Base-by-base conservation (phyloP, 805 yeast species). In the Ogataea sp. region DNA sequence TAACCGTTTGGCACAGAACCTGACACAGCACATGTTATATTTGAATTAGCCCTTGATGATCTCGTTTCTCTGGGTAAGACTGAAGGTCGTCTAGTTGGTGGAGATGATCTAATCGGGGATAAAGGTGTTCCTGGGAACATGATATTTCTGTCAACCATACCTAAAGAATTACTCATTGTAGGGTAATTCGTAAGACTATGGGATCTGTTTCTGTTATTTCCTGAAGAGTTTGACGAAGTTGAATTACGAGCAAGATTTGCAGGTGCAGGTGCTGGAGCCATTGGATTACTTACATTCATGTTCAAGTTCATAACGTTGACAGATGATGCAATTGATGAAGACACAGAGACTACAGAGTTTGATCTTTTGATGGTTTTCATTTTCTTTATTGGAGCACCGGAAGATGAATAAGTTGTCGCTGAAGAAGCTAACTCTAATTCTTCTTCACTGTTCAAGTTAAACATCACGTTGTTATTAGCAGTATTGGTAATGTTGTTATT, bases 311-410 rank as follows among this genome's bases (percentile, higher is more conserved):
- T 9, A 46, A 28, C 29, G 23, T 41, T 23, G 13, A 6, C 20
- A 6, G 54, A 48, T 1, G 49, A 40, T 7, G 44, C 39, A 8
- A 61, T 56, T 2, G 28, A 18, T 18, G 39, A 17, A 23, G 34
- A 18, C 28, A 55, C 27, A 2, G 61, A 57, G 11, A 50, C 50
- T 9, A 53, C 50, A 4, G 62, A 57, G 37, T 45, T 52, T 3
- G 62, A 50, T 36, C 62, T 43, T 40, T 47, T 51, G 21, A 55
- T 25, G 7, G 57, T 38, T 39, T 56, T 56, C 43, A 52, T 42
- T 31, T 51, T 51, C 42, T 55, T 56, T 3, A 58, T 52, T 16
- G 39, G 24, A 20, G 27, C 34, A 3, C 23, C 18, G 5, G 33
- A 30, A 7, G 21, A 9, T 9, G 33, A 6, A 18, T 44, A 36